Base-by-base conservation (phyloP, 2,329 filamentous ascomycete genomes). In the Paraconiothyrium brasiliense region DNA sequence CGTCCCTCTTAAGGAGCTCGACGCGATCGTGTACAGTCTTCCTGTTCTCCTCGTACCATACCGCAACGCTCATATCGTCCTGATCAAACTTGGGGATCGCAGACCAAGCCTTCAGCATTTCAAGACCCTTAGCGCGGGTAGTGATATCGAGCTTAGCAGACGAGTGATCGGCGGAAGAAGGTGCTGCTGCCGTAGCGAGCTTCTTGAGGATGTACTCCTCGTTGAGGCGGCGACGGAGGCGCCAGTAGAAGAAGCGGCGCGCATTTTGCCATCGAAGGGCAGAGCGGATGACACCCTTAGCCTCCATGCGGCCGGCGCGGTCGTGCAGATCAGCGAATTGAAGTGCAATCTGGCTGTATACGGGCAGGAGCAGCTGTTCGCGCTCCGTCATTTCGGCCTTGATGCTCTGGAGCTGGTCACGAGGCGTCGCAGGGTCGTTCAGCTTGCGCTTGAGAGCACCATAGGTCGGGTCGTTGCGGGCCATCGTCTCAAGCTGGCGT, bases 171-270 rank as follows among this genome's bases (percentile, higher is more conserved):
- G 72, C 71, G 58, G 68, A 67, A 59, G 72, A 66, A 63, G 84
- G 67, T 39, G 84, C 79, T 71, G 81, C 78, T 7, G 80, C 76
- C 43, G 76, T 69, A 1, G 81, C 84, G 87, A 99, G 92, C 82
- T 93, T 93, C 84, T 94, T 95, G 79, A 99, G 86, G 72, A 99
- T 93, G 80, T 96, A 92, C 83, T 99, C 95, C 84, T 99, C 95
- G 81, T 96, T 98, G 77, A 99, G 86, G 82, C 95, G 89, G 78
- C 95, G 92, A 81, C 96, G 94, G 65, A 97, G 90, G 81, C 95
- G 94, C 95, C 96, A 99, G 91, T 98, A 99, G 86, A 99, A 98
- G 92, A 95, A 98, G 76, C 94, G 91, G 68, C 95, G 90, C 10
- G 94, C 90, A 72, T 97, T 91, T 78, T 88, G 85, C 95, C 94